phyloP scores from a whole-genome alignment of 2,329 filamentous ascomycete genomes.

The Trichoderma brevicompactum region DNA sequence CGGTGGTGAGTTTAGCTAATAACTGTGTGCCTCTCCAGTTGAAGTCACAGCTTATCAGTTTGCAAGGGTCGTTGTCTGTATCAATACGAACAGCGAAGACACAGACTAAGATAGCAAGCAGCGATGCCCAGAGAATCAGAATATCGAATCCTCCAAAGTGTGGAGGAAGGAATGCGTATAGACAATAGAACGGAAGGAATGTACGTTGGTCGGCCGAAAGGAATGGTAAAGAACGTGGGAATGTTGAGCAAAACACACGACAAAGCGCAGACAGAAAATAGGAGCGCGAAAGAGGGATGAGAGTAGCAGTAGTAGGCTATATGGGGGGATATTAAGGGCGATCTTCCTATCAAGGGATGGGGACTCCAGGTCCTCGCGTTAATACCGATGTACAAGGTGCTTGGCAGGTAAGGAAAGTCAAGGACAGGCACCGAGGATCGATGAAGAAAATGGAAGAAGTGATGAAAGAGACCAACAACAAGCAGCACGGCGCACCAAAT shows the following conservation, averaged over 20 bases:
- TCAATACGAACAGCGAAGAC: neutral
- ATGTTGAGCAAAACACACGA: conserved; percentile 25
- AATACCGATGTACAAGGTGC: conserved; percentile 9
- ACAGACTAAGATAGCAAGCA: neutral
- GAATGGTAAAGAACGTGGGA: conserved; percentile 30
- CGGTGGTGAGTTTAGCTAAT: neutral
- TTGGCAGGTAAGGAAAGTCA: neutral
- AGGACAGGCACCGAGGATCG: conserved; percentile 6
- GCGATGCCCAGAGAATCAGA: neutral
- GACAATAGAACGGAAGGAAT: conserved; percentile 28
- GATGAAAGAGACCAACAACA: conserved; percentile 16
- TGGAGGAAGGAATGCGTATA: conserved; percentile 24
- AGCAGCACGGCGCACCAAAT: conserved; percentile 8
- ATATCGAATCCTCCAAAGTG: neutral
- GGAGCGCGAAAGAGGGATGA: conserved; percentile 17
- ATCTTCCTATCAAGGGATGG: conserved; percentile 24
- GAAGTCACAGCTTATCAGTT: conserved; percentile 3
- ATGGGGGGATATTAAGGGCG: conserved; percentile 23
- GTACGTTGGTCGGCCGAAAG: conserved; percentile 27
- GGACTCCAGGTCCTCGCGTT: conserved; percentile 20
- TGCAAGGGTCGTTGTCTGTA: conserved; percentile 6
- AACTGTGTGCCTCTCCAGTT: conserved; percentile 3
- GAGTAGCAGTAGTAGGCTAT: neutral
- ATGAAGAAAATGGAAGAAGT: conserved; percentile 9
- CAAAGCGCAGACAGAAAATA: conserved; percentile 20